Base-by-base conservation (phyloP, 805 yeast genomes). In the Kluyveromyces lactis region DNA sequence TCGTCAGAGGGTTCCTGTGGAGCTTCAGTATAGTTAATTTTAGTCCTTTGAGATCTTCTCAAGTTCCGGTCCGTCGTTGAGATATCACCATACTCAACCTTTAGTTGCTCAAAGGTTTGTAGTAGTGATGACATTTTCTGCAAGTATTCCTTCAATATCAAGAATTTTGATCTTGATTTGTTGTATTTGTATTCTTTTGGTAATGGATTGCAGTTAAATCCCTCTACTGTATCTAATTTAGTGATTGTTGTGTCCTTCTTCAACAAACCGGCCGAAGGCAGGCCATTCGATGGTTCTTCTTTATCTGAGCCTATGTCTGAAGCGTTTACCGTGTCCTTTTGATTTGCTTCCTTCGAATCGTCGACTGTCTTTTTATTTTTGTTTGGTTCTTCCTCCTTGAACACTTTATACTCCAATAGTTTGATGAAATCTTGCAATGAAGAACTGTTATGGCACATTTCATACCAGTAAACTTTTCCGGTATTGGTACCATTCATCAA, bases 91-190 rank as follows among this genome's bases (percentile, higher is more conserved):
- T 83, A 86, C 43, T 68, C 72, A 10, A 82, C 77, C 55, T 73
- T 73, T 52, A 86, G 67, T 43, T 69, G 66, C 60, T 80, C 86
- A 56, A 68, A 84, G 51, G 78, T 84, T n/a, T 63, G 48, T 47
- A 86, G 67, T 21, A 86, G 63, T 33, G 43, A 42, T 15, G 44
- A 44, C 38, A 56, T 34, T n/a, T 47, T 47, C 7, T 41, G 23
- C 24, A 57, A 36, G 24, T 46, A 55, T 1, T 51, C 50, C 30
- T 43, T 48, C 23, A 57, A 27, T 12, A 37, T 38, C 15, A 39
- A 36, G 13, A 57, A 32, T 31, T 52, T 45, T 31, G 45, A 44
- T 31, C 53, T 50, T 7, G 59, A 46, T 3, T 49, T 42, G 29
- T 51, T 48, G 32, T 49, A 51, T 37, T 53, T 46, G 7, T 46